Conservation (phyloP, 2,329 filamentous ascomycete species). For the Dactylonectria macrodidyma region DNA sequence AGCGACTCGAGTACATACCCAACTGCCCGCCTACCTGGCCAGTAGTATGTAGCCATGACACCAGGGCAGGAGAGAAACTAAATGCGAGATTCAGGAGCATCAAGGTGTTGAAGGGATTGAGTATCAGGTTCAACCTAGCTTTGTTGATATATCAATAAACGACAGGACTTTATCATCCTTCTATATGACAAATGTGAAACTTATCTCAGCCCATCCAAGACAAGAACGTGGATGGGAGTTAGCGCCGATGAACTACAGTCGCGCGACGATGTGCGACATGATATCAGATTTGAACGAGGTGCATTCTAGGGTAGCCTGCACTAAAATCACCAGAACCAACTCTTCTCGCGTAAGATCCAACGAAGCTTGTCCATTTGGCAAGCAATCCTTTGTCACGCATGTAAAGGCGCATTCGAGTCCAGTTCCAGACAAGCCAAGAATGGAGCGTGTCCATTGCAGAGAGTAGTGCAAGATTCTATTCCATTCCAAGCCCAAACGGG, state of each 20-base stretch:
- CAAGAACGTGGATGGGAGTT: not conserved
- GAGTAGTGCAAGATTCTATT: constrained; percentile 42
- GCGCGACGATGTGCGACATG: not conserved
- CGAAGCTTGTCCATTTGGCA: constrained; percentile 10
- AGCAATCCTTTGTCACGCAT: not conserved
- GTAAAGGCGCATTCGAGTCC: constrained; percentile 1
- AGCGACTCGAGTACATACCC: too few relatives aligned
- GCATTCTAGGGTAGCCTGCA: constrained; percentile 14
- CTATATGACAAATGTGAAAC: not conserved
- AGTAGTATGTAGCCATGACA: too few relatives aligned
- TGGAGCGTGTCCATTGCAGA: constrained; percentile 26
- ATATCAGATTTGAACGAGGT: constrained; percentile 2
- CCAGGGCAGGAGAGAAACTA: too few relatives aligned
- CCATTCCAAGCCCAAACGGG: constrained; percentile 35
- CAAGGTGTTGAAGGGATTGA: too few relatives aligned
- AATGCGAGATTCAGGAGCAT: too few relatives aligned
- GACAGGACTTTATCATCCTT: not conserved
- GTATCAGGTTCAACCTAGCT: not conserved
- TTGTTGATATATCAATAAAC: not conserved
- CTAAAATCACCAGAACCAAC: constrained; percentile 21
- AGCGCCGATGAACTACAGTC: not conserved
- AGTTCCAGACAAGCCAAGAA: constrained; percentile 15
- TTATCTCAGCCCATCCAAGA: not conserved
- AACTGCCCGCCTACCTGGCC: too few relatives aligned
- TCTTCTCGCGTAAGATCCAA: constrained; percentile 20